Evolutionary conservation across 192 early-diverging fungal genomes (phyloP).

Genomic region (Podila verticillata): DNA sequence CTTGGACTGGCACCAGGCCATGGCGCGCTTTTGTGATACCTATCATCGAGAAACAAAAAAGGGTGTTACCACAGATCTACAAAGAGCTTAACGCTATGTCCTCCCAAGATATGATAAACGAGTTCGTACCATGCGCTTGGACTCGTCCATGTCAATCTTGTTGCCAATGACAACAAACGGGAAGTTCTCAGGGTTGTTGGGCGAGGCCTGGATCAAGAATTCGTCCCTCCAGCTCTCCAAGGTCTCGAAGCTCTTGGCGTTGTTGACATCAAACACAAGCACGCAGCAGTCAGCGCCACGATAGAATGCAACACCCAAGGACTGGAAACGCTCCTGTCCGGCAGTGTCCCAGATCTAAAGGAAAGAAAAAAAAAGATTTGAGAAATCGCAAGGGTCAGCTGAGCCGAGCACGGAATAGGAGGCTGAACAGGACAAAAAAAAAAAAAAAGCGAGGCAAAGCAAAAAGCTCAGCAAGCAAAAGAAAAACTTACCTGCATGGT

Average conservation of each 20-base stretch:
- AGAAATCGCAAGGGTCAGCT: too few species aligned
- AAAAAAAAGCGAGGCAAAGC: background rate
- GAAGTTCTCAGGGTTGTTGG: slow-evolving; percentile 96
- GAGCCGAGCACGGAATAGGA: too few species aligned
- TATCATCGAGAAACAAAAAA: slow-evolving; percentile 40
- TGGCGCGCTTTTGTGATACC: slow-evolving; percentile 95
- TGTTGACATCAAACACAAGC: slow-evolving; percentile 96
- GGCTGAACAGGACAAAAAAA: slow-evolving; percentile 7
- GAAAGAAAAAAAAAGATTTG: slow-evolving; percentile 9
- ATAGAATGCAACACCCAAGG: slow-evolving; percentile 98
- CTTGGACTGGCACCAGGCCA: slow-evolving; percentile 96
- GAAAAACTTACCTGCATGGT: slow-evolving; percentile 85
- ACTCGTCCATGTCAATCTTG: slow-evolving; percentile 98
- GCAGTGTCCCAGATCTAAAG: slow-evolving; percentile 97
- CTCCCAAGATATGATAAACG: background rate
- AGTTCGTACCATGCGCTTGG: slow-evolving; percentile 78
- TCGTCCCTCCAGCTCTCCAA: slow-evolving; percentile 99
- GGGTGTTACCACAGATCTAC: background rate
- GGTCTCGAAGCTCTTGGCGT: slow-evolving; percentile 92
- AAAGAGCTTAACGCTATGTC: background rate
- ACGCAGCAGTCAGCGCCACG: slow-evolving; percentile 99
- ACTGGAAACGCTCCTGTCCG: slow-evolving; percentile 99
- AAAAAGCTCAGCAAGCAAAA: background rate
- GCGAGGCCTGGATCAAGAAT: slow-evolving; percentile 95
- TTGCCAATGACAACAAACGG: slow-evolving; percentile 99